phyloP scores from a whole-genome alignment of 495 filamentous ascomycete genomes.

The Penicillium nucicola region DNA sequence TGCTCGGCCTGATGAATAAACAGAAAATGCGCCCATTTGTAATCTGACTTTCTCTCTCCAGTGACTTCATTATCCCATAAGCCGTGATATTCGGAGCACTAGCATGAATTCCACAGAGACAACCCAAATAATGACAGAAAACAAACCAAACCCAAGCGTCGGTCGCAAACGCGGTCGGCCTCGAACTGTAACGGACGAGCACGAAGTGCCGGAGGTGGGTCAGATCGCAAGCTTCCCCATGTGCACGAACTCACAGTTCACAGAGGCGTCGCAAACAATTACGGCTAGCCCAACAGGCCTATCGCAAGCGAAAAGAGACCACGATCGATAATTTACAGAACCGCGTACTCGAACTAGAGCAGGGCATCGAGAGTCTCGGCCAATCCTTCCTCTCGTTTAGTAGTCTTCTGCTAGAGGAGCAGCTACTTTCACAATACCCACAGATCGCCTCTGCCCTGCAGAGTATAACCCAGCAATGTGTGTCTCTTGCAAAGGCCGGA shows the following conservation, averaged over 20 bases:
- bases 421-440: conserved; percentile 34
- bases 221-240: not conserved
- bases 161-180: conserved; percentile 26
- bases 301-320: conserved; percentile 81
- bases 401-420: conserved; percentile 53
- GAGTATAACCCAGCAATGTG: conserved; percentile 44
- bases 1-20: too few species aligned
- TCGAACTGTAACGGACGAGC: conserved; percentile 20
- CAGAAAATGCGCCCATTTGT: too few species aligned
- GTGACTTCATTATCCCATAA: too few species aligned
- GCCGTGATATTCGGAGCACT: too few species aligned
- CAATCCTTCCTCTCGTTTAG: conserved; percentile 69
- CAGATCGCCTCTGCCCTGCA: conserved; percentile 40
- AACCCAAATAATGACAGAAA: conserved; percentile 7
- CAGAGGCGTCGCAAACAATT: conserved; percentile 74
- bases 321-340: conserved; percentile 72
- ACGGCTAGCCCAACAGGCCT: conserved; percentile 79
- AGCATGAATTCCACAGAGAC: too few species aligned
- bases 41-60: too few species aligned
- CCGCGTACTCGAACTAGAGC: conserved; percentile 63
- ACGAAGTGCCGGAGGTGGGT: conserved; percentile 25
- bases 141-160: not conserved
- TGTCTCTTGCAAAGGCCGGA: conserved; percentile 37
- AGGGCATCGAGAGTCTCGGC: conserved; percentile 71
- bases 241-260: not conserved